Evolutionary conservation across 2,329 filamentous ascomycete species (phyloP).

Genomic region (Cladosporium sp.): DNA sequence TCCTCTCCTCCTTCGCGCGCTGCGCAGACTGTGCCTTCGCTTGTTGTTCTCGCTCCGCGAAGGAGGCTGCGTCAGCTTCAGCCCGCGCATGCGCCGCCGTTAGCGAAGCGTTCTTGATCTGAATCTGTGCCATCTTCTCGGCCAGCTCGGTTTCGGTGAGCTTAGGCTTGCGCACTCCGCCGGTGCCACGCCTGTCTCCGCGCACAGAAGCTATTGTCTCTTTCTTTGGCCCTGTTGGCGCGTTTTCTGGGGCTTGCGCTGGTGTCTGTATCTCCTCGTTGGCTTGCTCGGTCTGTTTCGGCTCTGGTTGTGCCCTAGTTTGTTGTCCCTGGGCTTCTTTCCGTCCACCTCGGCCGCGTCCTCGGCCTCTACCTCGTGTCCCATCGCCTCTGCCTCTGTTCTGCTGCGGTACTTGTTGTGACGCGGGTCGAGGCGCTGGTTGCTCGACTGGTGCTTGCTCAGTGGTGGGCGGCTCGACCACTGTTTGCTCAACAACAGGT

Average conservation of each 20-base stretch:
- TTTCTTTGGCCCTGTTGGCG: constrained; percentile 28
- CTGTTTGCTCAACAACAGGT: constrained; percentile 37
- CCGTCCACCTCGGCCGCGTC: constrained; percentile 27
- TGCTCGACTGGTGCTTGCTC: constrained; percentile 20
- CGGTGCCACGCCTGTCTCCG: constrained; percentile 38
- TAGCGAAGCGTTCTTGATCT: constrained; percentile 60
- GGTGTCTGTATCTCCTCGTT: constrained; percentile 19
- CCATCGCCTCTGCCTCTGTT: constrained; percentile 6
- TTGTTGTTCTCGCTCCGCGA: constrained; percentile 62
- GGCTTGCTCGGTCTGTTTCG: constrained; percentile 1
- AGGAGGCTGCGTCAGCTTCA: constrained; percentile 67
- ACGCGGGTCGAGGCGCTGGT: constrained; percentile 8
- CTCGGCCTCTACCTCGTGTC: constrained; percentile 24
- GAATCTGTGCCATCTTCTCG: constrained; percentile 61
- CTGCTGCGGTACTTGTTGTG: neutral
- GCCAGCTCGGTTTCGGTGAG: constrained; percentile 65
- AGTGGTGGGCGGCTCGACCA: constrained; percentile 2
- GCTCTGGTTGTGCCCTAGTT: constrained; percentile 1
- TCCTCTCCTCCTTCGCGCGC: constrained; percentile 50
- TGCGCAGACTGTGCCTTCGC: constrained; percentile 52
- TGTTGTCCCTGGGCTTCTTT: constrained; percentile 15
- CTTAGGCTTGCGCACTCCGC: constrained; percentile 51
- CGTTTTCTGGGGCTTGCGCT: constrained; percentile 24
- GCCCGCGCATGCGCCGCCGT: constrained; percentile 63
- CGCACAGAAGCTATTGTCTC: constrained; percentile 30